These are phyloP conservation scores for Mrakia frigida DNA, from an alignment of 768 basidiomycete species.

Conservation along the genomic window DNA sequence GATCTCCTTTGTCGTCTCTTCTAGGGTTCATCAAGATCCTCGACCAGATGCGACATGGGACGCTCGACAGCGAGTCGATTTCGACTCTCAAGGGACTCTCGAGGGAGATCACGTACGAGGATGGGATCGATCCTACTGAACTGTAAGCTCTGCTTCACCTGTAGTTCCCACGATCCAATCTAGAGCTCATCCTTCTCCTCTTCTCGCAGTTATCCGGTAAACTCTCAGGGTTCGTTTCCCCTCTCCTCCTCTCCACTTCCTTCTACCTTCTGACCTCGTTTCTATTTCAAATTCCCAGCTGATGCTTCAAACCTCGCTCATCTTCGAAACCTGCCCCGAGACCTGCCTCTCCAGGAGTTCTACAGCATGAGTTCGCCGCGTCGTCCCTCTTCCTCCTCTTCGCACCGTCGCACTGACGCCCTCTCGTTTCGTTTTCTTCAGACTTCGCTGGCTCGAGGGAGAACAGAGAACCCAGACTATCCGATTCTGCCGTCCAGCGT, in stretches of 20 bases:
- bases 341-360: background rate
- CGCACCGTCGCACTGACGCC: background rate
- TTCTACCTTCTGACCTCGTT: background rate
- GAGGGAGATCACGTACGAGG: conserved; percentile 63
- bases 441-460: background rate
- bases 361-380: background rate
- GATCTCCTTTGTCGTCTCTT: background rate
- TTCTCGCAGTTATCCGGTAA: background rate
- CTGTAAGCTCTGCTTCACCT: too few species aligned
- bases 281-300: background rate
- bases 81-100: conserved; percentile 63
- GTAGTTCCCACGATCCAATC: too few species aligned
- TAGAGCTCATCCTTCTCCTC: background rate
- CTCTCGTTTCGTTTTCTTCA: background rate
- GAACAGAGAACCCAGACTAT: background rate
- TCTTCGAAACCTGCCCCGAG: background rate
- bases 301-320: background rate
- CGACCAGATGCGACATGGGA: conserved; percentile 95
- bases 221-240: background rate
- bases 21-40: conserved; percentile 66
- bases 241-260: too few species aligned
- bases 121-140: conserved; percentile 83
- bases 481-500: background rate
- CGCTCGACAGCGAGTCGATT: conserved; percentile 60
- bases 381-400: background rate